A percentile compares a stretch with the other conserved stretches of the same genome.
These are phyloP conservation scores for Colletotrichum ledebouriae DNA, from an alignment of 2,329 filamentous ascomycete species.

Conservation along the genomic window DNA sequence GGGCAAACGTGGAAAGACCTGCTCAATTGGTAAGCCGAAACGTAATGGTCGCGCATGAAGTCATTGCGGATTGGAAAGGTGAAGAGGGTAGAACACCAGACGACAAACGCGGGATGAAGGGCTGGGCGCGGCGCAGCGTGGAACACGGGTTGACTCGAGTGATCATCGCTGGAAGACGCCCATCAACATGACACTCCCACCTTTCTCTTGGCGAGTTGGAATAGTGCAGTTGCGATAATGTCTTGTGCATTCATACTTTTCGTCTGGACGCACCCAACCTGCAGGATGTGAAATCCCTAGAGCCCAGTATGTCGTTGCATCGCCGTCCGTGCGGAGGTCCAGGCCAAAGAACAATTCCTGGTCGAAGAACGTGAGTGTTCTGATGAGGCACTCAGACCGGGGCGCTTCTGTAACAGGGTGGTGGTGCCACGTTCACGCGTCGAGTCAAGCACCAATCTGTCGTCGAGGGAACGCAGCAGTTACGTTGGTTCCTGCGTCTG, in stretches of 20 bases:
- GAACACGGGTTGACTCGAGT: neutral
- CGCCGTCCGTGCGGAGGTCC: conserved; percentile 1
- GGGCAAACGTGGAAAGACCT: neutral
- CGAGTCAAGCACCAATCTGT: conserved; percentile 4
- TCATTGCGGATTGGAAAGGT: neutral
- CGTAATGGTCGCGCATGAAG: conserved; percentile 13
- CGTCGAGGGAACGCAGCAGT: neutral
- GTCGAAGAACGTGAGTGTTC: neutral
- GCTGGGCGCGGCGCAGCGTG: neutral
- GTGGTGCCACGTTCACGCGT: conserved; percentile 30
- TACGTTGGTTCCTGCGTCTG: neutral
- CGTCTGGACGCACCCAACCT: neutral
- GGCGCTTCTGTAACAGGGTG: conserved; percentile 34
- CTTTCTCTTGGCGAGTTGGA: conserved; percentile 15
- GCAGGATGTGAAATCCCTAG: neutral
- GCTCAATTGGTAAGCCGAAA: conserved; percentile 23
- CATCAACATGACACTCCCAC: conserved; percentile 1
- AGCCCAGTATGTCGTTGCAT: conserved; percentile 4
- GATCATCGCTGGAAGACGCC: neutral
- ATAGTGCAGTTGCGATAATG: neutral
- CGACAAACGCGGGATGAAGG: conserved; percentile 11
- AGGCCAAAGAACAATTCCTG: neutral
- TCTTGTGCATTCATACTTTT: neutral
- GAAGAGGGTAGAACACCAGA: neutral
- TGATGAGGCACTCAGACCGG: conserved; percentile 27